Base-by-base conservation (phyloP, 1,284 basidiomycete genomes). In the Malassezia cuniculi region DNA sequence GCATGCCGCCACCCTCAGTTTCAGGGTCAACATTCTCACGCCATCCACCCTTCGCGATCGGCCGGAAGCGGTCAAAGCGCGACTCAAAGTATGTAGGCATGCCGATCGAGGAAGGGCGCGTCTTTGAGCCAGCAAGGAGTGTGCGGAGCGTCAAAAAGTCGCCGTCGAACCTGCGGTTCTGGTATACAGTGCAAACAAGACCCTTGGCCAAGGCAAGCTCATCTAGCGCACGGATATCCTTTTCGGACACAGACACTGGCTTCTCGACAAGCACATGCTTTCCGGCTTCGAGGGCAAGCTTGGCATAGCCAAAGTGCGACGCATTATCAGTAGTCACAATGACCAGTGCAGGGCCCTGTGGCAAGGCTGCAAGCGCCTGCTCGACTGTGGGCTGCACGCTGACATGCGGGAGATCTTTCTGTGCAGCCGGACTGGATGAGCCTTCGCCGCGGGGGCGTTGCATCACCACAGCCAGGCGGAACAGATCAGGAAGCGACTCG, bases 201-300 rank as follows among this genome's bases (percentile, higher is more conserved):
- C 60, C 60, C 3, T 46, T 43, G 25, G 47, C 32, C 1, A 42
- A 31, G 11, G 58, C 54, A 8, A 58, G 43, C 14, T 53, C 39
- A 22, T 45, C 46, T 16, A 66, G 50, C 17, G 47, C 37, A 19
- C 48, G 36, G 1, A 57, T 59, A 20, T 64, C 52, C 4, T 24
- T 4, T 7, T 46, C 31, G 34, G 46, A 41, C 19, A 55, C 48
- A 0, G 59, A 54, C 16, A 60, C 48, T 15, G 63, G 63, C 43
- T 66, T 66, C 32, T 66, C 63, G 26, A 63, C 55, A 8, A 66
- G 45, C 7, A 66, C 63, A 36, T 66, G 62, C 43, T 54, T 53
- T 12, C 57, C 57, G 2, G 50, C 27, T 27, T 58, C 41, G 25
- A 66, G 51, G 3, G 60, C 54, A 7, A 49, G 41, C 38, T 58